These are phyloP conservation scores for Rhizopogon roseolus DNA, from an alignment of 768 basidiomycete genomes.

Conservation along the genomic window DNA sequence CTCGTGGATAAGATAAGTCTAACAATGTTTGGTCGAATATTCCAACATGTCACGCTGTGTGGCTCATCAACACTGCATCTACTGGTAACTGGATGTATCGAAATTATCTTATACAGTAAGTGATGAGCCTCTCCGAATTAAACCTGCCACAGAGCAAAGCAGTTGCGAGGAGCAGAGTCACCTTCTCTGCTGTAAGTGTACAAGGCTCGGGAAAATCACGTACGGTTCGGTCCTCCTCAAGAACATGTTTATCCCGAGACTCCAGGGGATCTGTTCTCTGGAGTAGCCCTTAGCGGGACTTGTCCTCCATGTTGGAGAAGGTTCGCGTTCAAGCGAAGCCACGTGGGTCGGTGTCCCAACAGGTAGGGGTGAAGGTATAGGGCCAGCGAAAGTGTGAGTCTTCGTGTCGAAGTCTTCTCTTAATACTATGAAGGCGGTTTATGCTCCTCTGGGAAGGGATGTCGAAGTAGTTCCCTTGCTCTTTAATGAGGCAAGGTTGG, in stretches of 20 bases:
- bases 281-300: constrained; percentile 49
- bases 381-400: constrained; percentile 26
- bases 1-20: too few species aligned
- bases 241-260: constrained; percentile 50
- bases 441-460: constrained; percentile 38
- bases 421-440: constrained; percentile 44
- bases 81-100: too few species aligned
- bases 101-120: too few species aligned
- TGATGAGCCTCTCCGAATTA: background rate
- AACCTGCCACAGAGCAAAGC: background rate
- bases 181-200: constrained; percentile 66
- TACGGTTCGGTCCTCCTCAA: constrained; percentile 55
- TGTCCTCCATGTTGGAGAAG: constrained; percentile 58
- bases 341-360: constrained; percentile 42
- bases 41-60: too few species aligned
- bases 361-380: constrained; percentile 1
- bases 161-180: constrained; percentile 8
- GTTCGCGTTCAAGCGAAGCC: constrained; percentile 53
- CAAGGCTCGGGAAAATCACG: constrained; percentile 66
- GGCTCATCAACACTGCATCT: too few species aligned
- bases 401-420: constrained; percentile 51
- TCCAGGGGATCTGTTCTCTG: constrained; percentile 39
- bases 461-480: constrained; percentile 43
- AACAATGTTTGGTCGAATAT: too few species aligned
- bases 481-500: constrained; percentile 50